Percentiles rank a stretch among this genome's conserved stretches.
phyloP scores from a whole-genome alignment of 2,329 filamentous ascomycete genomes.

The Arachnomyces sp. region DNA sequence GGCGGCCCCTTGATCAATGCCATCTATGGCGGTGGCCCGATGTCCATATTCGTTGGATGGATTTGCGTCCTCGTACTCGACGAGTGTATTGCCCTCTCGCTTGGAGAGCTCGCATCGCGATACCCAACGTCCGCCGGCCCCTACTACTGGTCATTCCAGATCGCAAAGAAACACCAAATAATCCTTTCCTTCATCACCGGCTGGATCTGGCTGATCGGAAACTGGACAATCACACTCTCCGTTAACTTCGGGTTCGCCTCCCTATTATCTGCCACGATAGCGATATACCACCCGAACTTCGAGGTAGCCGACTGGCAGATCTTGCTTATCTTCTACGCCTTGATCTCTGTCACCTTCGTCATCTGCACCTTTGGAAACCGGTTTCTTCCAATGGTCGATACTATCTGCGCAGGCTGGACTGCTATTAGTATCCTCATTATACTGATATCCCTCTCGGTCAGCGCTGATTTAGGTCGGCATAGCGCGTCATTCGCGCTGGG shows the following conservation, averaged over 20 bases:
- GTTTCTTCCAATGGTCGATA: slow-evolving; percentile 58
- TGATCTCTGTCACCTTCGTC: slow-evolving; percentile 57
- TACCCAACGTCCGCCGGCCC: slow-evolving; percentile 47
- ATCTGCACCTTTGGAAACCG: slow-evolving; percentile 62
- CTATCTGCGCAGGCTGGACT: slow-evolving; percentile 50
- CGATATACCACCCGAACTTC: slow-evolving; percentile 50
- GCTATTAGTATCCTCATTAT: slow-evolving; percentile 50
- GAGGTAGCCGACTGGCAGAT: slow-evolving; percentile 55
- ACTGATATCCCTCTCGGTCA: slow-evolving; percentile 49
- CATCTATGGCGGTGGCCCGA: slow-evolving; percentile 42
- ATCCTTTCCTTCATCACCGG: slow-evolving; percentile 46
- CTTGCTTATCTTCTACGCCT: slow-evolving; percentile 62
- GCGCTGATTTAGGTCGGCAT: slow-evolving; percentile 48
- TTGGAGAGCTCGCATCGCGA: slow-evolving; percentile 45
- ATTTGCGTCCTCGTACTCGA: slow-evolving; percentile 47
- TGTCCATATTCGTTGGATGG: slow-evolving; percentile 53
- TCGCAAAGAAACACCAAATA: slow-evolving; percentile 37
- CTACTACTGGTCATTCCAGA: slow-evolving; percentile 50
- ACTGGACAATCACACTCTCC: slow-evolving; percentile 47
- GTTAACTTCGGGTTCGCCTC: slow-evolving; percentile 52
- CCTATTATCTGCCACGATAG: slow-evolving; percentile 44
- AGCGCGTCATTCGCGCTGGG: slow-evolving; percentile 46
- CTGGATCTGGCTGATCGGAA: slow-evolving; percentile 48
- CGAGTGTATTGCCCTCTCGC: slow-evolving; percentile 46
- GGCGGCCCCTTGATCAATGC: slow-evolving; percentile 33